phyloP scores from a whole-genome alignment of 2,329 filamentous ascomycete genomes.

The Orbilia ellipsospora region DNA sequence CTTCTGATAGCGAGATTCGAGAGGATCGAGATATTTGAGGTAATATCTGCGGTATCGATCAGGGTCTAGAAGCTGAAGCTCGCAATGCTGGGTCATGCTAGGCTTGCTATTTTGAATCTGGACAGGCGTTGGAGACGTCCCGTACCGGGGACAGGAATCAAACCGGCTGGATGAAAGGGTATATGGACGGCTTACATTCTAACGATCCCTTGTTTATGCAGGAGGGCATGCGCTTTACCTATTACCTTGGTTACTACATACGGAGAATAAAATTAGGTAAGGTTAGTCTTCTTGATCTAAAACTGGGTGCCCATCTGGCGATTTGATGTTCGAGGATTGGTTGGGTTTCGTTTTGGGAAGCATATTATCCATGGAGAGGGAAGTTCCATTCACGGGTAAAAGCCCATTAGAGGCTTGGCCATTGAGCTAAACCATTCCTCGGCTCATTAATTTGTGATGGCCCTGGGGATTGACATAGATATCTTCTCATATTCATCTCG shows the following conservation, averaged over 20 bases:
- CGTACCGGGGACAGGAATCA: not conserved
- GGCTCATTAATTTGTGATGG: too few species aligned
- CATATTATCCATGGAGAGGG: slow-evolving; percentile 30
- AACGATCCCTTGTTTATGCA: slow-evolving; percentile 80
- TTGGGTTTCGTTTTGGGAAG: slow-evolving; percentile 11
- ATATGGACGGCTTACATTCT: slow-evolving; percentile 62
- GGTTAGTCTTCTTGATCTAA: slow-evolving; percentile 3
- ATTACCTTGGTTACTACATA: slow-evolving; percentile 67
- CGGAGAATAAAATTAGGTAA: slow-evolving; percentile 32
- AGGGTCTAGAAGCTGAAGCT: slow-evolving; percentile 11
- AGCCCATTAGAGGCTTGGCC: slow-evolving; percentile 20
- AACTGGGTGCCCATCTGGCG: slow-evolving; percentile 12
- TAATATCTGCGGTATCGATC: slow-evolving; percentile 19
- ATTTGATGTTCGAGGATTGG: slow-evolving; percentile 18
- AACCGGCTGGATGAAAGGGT: not conserved
- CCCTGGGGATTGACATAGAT: too few species aligned
- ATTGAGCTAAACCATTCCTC: slow-evolving; percentile 5
- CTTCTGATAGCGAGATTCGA: not conserved
- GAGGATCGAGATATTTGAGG: slow-evolving; percentile 22
- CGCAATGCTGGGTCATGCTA: too few species aligned
- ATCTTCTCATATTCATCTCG: too few species aligned
- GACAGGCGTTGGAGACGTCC: too few species aligned
- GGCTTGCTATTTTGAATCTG: not conserved
- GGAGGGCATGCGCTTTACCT: slow-evolving; percentile 82
- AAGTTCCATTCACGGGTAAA: slow-evolving; percentile 29